Percentiles rank a stretch among this genome's conserved stretches.
These are phyloP conservation scores for Limnanthes douglasii DNA, from an alignment of 345 rosid species.

Conservation along the genomic window DNA sequence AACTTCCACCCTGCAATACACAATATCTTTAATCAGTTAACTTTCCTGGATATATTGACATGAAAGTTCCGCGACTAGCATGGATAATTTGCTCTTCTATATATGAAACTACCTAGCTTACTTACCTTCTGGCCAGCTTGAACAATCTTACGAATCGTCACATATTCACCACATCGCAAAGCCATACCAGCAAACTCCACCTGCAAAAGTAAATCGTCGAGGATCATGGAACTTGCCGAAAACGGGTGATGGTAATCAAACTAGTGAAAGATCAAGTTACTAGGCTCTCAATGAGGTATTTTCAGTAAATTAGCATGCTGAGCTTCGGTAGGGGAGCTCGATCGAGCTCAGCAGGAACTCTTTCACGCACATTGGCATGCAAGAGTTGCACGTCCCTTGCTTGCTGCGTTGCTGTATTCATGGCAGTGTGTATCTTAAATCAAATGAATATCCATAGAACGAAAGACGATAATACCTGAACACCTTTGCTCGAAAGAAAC, in stretches of 20 bases:
- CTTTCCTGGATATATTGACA: too few relatives aligned
- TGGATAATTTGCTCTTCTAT: not conserved
- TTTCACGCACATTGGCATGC: not conserved
- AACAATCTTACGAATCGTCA: constrained; percentile 76
- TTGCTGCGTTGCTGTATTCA: too few relatives aligned
- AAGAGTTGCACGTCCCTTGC: too few relatives aligned
- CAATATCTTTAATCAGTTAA: not conserved
- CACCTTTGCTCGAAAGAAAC: constrained; percentile 80
- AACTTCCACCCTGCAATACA: constrained; percentile 45
- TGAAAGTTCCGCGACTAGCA: not conserved
- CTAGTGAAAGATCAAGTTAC: not conserved
- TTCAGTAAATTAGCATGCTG: not conserved
- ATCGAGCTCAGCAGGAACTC: not conserved
- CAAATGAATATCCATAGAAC: not conserved
- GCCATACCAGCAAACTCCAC: constrained; percentile 95
- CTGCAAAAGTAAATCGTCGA: too few relatives aligned
- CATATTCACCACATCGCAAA: constrained; percentile 78
- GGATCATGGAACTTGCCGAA: too few relatives aligned
- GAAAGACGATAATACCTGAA: constrained; percentile 31
- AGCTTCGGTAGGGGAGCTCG: too few relatives aligned
- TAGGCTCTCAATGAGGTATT: not conserved
- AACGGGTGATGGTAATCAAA: too few relatives aligned
- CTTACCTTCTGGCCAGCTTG: constrained; percentile 68
- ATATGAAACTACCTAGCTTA: not conserved
- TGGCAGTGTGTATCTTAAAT: not conserved